Evolutionary conservation across 2,329 filamentous ascomycete species (phyloP), one percentile per base, ranked within the genome.

Genomic region (Scedosporium apiospermum): DNA sequence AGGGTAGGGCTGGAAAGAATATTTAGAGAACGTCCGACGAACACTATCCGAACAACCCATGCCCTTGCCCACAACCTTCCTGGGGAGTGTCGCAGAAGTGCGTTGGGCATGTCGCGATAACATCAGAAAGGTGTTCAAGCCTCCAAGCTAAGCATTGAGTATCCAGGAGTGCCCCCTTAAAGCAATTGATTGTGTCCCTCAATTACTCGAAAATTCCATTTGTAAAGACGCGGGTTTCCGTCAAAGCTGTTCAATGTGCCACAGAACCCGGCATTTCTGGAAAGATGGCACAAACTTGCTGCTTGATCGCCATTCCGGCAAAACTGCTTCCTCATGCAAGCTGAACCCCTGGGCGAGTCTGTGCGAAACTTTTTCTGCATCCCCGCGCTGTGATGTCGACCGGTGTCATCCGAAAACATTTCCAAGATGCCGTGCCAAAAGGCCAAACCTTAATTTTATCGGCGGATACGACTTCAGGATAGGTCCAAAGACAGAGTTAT

Each of bases 261-360:
- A 18, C 16, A 49, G 44, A 49, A 49, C 44, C 44, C 16, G 44
- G 44, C 44, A 49, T 55, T 55, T 55, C 23, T 55, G 51, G 51
- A 23, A 55, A 27, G 51, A 27, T 55, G 51, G 51, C 51, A 55
- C 51, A 55, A 55, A 46, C 59, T 53, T 38, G 59, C 16, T 51
- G 59, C 44, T n/a, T 61, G 59, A 61, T 61, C 59, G 59, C 46
- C 59, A 38, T 53, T 38, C 23, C 46, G 59, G 59, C 46, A 55
- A 55, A 55, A 41, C 16, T 27, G 16, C 16, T 21, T 61, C 41
- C 30, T 23, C 16, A 49, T 41, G n/a, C 27, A 61, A 26, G 30
- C 30, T 55, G 51, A 55, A 55, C 59, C 30, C 59, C 46, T 61
- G 59, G 16, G 38, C 53, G 59, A n/a, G 38, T 42, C 21, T 34